phyloP scores from a whole-genome alignment of 1,139 yeast genomes.

The Zhuliangozyma parablackwelliae region DNA sequence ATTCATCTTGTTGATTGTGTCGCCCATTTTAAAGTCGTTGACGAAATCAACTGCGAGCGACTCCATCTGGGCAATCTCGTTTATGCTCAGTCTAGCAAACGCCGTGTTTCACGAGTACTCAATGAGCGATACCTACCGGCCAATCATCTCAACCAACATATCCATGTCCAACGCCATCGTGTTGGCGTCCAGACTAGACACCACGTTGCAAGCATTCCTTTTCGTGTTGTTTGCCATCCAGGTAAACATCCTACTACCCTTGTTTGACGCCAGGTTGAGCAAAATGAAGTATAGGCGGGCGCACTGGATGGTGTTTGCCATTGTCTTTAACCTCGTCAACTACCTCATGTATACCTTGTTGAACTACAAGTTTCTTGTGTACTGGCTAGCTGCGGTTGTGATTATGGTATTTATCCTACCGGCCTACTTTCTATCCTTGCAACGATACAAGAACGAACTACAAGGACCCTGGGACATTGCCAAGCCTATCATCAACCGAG shows the following conservation, averaged over 20 bases:
- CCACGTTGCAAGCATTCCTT: conserved; percentile 76
- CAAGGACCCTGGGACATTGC: conserved; percentile 97
- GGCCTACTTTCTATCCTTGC: conserved; percentile 63
- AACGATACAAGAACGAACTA: conserved; percentile 78
- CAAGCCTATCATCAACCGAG: conserved; percentile 39
- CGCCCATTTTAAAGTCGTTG: conserved; percentile 86
- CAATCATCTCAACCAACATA: conserved; percentile 77
- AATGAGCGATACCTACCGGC: conserved; percentile 40
- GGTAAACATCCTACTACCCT: conserved; percentile 67
- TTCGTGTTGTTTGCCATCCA: conserved; percentile 73
- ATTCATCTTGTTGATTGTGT: conserved; percentile 66
- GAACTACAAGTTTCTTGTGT: conserved; percentile 26
- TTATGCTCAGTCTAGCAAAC: conserved; percentile 69
- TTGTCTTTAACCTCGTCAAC: conserved; percentile 14
- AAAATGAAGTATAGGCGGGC: conserved; percentile 20
- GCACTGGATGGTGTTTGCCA: conserved; percentile 32
- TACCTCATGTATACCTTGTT: conserved; percentile 16
- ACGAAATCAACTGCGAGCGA: conserved; percentile 89
- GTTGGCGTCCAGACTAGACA: conserved; percentile 73
- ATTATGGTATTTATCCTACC: conserved; percentile 60
- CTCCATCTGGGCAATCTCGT: conserved; percentile 89
- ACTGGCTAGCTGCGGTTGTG: conserved; percentile 49
- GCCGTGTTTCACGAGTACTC: conserved; percentile 66
- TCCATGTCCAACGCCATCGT: conserved; percentile 86
- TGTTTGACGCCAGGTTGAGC: conserved; percentile 59